These are phyloP conservation scores for Colletotrichum echinochloae DNA, from an alignment of 2,329 filamentous ascomycete genomes.

Conservation along the genomic window DNA sequence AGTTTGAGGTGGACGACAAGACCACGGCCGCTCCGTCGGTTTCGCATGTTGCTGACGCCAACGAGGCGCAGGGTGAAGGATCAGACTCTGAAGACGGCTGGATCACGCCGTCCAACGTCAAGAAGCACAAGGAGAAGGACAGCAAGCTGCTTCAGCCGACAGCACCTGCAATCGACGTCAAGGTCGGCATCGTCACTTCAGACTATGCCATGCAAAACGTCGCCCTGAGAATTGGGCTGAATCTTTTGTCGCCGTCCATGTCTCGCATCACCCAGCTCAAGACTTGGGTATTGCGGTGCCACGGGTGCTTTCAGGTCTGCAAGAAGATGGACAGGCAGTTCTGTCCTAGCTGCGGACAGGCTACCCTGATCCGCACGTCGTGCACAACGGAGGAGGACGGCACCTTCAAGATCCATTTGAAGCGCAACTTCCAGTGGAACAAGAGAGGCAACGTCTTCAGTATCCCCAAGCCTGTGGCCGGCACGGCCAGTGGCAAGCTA, in stretches of 20 bases:
- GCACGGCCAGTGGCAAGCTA: conserved; percentile 82
- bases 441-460: conserved; percentile 92
- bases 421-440: conserved; percentile 97
- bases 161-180: conserved; percentile 71
- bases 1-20: conserved; percentile 38
- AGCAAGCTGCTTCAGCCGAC: conserved; percentile 53
- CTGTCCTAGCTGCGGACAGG: conserved; percentile 89
- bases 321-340: conserved; percentile 91
- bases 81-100: conserved; percentile 77
- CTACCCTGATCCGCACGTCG: conserved; percentile 84
- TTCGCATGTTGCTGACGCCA: conserved; percentile 43
- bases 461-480: conserved; percentile 89
- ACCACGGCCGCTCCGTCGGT: conserved; percentile 31
- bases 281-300: conserved; percentile 91
- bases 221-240: conserved; percentile 91
- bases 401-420: conserved; percentile 86
- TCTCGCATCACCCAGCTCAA: conserved; percentile 86
- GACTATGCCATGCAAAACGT: conserved; percentile 99
- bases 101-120: conserved; percentile 95
- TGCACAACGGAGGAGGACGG: conserved; percentile 87
- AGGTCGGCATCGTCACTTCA: conserved; percentile 91
- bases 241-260: conserved; percentile 83
- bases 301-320: conserved; percentile 89
- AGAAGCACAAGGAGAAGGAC: conserved; percentile 82
- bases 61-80: conserved; percentile 53